Percentiles rank a stretch among this genome's conserved stretches.
These are phyloP conservation scores for Paralagenidium karlingii DNA, from an alignment of 352 stramenopile species.

Conservation along the genomic window DNA sequence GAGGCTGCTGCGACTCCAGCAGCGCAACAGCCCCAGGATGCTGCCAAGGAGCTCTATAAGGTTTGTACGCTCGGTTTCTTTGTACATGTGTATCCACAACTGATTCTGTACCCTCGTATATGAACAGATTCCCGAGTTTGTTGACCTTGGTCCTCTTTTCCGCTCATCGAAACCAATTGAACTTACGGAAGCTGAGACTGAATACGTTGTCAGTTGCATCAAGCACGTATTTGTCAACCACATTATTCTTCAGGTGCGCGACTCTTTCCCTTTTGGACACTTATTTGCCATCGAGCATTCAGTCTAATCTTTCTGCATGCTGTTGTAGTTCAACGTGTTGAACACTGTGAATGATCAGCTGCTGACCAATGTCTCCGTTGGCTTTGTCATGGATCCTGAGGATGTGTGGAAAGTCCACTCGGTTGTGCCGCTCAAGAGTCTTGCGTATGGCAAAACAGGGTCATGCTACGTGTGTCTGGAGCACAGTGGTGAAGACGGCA, in stretches of 20 bases:
- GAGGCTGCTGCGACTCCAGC: constrained; percentile 13
- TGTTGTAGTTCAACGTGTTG: constrained; percentile 92
- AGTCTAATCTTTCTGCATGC: constrained; percentile 3
- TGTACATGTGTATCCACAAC: background rate
- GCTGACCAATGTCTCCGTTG: constrained; percentile 89
- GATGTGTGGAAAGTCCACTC: constrained; percentile 88
- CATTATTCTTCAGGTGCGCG: constrained; percentile 82
- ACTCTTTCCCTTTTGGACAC: constrained; percentile 1
- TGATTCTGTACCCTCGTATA: background rate
- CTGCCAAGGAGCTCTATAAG: constrained; percentile 91
- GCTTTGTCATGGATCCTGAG: constrained; percentile 83
- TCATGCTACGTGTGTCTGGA: constrained; percentile 91
- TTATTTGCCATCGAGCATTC: background rate
- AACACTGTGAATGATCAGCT: constrained; percentile 99
- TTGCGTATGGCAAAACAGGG: constrained; percentile 90
- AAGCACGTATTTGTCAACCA: constrained; percentile 97
- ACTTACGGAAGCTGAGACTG: constrained; percentile 95
- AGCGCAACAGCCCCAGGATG: constrained; percentile 32
- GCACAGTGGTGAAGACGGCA: constrained; percentile 51
- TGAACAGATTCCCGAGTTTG: constrained; percentile 88
- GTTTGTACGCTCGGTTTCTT: constrained; percentile 10
- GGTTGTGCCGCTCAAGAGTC: constrained; percentile 75
- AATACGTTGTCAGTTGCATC: constrained; percentile 95
- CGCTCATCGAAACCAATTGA: constrained; percentile 81
- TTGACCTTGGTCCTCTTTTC: constrained; percentile 89